phyloP scores from a whole-genome alignment of 352 stramenopile species.

The Pythium periplocum region DNA sequence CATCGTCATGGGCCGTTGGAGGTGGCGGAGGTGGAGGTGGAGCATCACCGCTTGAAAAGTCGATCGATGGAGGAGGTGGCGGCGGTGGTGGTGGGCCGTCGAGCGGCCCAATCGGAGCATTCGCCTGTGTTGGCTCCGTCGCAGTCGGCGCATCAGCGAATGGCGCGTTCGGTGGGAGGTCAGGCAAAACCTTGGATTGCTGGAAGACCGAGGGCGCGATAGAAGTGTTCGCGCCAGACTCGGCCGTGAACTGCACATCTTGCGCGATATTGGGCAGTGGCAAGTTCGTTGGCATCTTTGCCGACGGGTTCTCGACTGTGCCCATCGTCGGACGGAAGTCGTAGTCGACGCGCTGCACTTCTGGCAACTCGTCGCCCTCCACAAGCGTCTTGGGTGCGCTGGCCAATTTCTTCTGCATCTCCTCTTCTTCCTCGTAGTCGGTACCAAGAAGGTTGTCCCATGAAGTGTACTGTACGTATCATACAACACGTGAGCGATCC shows the following conservation, averaged over 20 bases:
- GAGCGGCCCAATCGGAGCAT: slow-evolving; percentile 42
- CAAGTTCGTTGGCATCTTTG: slow-evolving; percentile 72
- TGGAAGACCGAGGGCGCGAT: slow-evolving; percentile 85
- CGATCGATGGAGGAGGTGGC: slow-evolving; percentile 46
- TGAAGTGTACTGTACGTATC: slow-evolving; percentile 63
- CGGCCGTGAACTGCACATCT: slow-evolving; percentile 64
- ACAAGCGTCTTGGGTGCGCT: slow-evolving; percentile 74
- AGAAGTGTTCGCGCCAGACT: slow-evolving; percentile 35
- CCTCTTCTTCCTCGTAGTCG: slow-evolving; percentile 85
- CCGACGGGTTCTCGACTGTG: slow-evolving; percentile 62
- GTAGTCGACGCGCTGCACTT: slow-evolving; percentile 68
- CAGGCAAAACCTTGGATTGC: slow-evolving; percentile 58
- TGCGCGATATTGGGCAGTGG: slow-evolving; percentile 75
- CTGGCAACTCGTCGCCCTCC: slow-evolving; percentile 73
- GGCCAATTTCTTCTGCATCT: slow-evolving; percentile 78
- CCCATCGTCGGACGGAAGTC: slow-evolving; percentile 72
- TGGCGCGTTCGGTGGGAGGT: slow-evolving; percentile 51
- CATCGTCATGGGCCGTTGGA: slow-evolving; percentile 5
- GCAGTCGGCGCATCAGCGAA: slow-evolving; percentile 67
- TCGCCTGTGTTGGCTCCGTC: slow-evolving; percentile 49
- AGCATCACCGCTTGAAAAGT: slow-evolving; percentile 43
- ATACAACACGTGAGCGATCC: not conserved
- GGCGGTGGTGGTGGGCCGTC: slow-evolving; percentile 59
- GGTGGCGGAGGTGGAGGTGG: slow-evolving; percentile 46
- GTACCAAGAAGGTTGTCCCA: slow-evolving; percentile 84